A percentile compares a stretch with the other conserved stretches of the same genome.
phyloP scores from a whole-genome alignment of 371 early-diverging fungal species.

The Apophysomyces trapeziformis region DNA sequence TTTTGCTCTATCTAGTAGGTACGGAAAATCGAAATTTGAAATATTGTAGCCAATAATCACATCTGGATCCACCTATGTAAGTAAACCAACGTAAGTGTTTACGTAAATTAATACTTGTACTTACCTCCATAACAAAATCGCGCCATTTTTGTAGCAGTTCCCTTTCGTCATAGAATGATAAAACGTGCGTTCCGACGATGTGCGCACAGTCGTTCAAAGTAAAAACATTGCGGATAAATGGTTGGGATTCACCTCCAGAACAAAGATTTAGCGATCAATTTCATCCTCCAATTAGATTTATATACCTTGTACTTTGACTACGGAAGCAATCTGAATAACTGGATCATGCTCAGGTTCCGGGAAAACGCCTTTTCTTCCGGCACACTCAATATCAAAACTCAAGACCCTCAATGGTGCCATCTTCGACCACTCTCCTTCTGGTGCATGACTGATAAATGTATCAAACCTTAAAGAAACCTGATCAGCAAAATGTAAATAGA shows the following conservation, averaged over 20 bases:
- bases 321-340: slow-evolving; percentile 99
- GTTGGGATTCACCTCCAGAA: slow-evolving; percentile 70
- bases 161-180: slow-evolving; percentile 84
- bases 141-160: slow-evolving; percentile 90
- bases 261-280: not conserved
- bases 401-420: slow-evolving; percentile 97
- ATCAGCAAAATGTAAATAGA: not conserved
- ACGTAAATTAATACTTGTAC: not conserved
- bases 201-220: slow-evolving; percentile 88
- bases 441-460: slow-evolving; percentile 83
- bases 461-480: slow-evolving; percentile 51
- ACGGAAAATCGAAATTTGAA: slow-evolving; percentile 98
- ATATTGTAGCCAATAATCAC: slow-evolving; percentile 99
- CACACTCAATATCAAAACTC: slow-evolving; percentile 99
- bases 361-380: slow-evolving; percentile 96
- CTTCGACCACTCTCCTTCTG: slow-evolving; percentile 92
- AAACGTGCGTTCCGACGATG: slow-evolving; percentile 94
- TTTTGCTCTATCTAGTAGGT: slow-evolving; percentile 93
- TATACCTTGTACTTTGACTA: slow-evolving; percentile 87
- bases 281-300: not conserved
- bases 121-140: slow-evolving; percentile 77
- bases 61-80: slow-evolving; percentile 90
- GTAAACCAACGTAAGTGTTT: not conserved
- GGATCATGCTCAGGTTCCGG: slow-evolving; percentile 96
- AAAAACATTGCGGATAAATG: slow-evolving; percentile 94